These are phyloP conservation scores for Boletus reticulatus DNA, from an alignment of 768 basidiomycete species.

Conservation along the genomic window DNA sequence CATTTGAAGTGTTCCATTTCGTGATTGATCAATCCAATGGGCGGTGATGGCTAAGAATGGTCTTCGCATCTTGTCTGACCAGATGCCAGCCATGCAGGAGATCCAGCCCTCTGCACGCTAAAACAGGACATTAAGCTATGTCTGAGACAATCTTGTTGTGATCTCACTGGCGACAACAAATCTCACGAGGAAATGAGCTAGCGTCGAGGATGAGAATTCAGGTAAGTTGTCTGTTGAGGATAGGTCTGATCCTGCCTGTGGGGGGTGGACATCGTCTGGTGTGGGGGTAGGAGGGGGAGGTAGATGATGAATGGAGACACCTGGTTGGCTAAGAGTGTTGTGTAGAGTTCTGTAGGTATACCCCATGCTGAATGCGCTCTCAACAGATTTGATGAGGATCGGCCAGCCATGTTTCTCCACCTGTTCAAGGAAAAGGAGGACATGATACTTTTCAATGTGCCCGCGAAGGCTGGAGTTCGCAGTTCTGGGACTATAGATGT, in stretches of 20 bases:
- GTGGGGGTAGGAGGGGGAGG: not conserved
- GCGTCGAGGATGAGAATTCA: not conserved
- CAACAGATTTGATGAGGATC: too few species aligned
- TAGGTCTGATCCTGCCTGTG: too few species aligned
- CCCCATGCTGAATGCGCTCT: too few species aligned
- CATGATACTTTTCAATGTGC: not conserved
- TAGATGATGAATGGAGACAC: not conserved
- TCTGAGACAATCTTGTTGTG: too few species aligned
- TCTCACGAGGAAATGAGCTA: too few species aligned
- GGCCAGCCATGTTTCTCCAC: too few species aligned
- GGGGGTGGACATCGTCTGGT: not conserved
- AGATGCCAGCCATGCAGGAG: too few species aligned
- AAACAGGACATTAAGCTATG: too few species aligned
- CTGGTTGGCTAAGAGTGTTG: not conserved
- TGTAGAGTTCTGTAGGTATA: too few species aligned
- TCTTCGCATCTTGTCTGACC: too few species aligned
- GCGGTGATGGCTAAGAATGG: conserved; percentile 1
- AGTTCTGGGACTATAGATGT: not conserved
- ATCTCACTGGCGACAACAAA: too few species aligned
- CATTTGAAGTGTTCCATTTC: conserved; percentile 3
- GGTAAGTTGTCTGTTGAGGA: not conserved
- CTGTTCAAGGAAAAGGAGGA: not conserved
- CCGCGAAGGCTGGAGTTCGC: not conserved
- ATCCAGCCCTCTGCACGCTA: too few species aligned
- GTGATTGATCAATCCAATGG: conserved; percentile 6